Base-by-base conservation (phyloP, 805 yeast genomes). In the Monosporozyma siamensis region DNA sequence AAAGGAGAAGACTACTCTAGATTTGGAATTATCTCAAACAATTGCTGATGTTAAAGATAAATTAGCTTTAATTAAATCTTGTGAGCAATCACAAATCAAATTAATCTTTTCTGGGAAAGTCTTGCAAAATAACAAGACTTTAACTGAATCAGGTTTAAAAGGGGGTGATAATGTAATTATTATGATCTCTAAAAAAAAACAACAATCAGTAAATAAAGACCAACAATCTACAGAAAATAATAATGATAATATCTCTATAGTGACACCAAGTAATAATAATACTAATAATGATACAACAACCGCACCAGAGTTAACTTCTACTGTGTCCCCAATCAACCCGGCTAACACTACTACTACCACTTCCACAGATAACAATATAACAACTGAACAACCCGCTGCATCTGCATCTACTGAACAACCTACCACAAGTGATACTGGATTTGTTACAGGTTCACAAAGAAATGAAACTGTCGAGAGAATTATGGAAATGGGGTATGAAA, bases 401-500 rank as follows among this genome's bases (percentile, higher is more conserved):
- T 12, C 41, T 9, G 6, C n/a, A n/a, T n/a, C 39, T 11, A 15
- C 56, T 14, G 30, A 54, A 6, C 50, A 60, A 2, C 46, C 53
- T n/a, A 43, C 64, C 11, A 53, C 32, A 4, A 32, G 20, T 8
- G 42, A 54, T 7, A 45, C 83, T 3, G 78, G 80, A 2, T 81
- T 82, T 59, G 84, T 94, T 18, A 76, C 78, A 25, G 97, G 97
- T 10, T 62, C 74, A 31, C 80, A 80, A 46, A 75, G 95, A 52
- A 87, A 84, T 54, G 75, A 80, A 24, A 85, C 94, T 26, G 75
- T 90, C 44, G 72, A 71, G 45, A 82, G 82, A 58, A 88, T 92
- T 62, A 76, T 88, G 79, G 97, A 86, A 52, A 88, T 92, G 97
- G 98, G 98, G 7, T 92, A 88, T 59, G 86, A 82, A 40, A 78